These are phyloP conservation scores for Saccharomycopsis javanensis DNA, from an alignment of 805 yeast genomes.

Conservation along the genomic window DNA sequence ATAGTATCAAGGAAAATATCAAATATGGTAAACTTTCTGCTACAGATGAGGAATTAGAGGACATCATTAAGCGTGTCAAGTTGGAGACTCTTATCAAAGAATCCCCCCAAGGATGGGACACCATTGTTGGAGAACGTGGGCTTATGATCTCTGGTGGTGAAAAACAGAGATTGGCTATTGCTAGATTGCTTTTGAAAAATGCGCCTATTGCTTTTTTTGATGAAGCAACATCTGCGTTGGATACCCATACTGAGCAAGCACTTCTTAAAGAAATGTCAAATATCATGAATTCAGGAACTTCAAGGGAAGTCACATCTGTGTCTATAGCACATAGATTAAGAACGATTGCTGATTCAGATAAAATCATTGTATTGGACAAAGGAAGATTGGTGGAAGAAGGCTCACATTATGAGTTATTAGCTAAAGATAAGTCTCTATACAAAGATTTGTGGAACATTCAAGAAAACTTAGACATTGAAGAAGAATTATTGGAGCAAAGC, in stretches of 20 bases:
- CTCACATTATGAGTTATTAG: slow-evolving; percentile 55
- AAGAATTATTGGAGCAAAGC: slow-evolving; percentile 28
- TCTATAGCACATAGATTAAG: slow-evolving; percentile 91
- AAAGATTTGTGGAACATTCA: slow-evolving; percentile 85
- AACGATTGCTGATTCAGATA: slow-evolving; percentile 90
- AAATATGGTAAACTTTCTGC: slow-evolving; percentile 76
- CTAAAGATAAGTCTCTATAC: slow-evolving; percentile 51
- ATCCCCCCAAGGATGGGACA: slow-evolving; percentile 75
- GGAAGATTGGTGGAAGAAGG: slow-evolving; percentile 88
- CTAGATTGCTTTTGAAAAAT: slow-evolving; percentile 75
- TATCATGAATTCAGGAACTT: slow-evolving; percentile 38
- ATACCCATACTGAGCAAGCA: slow-evolving; percentile 90
- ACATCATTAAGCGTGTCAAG: slow-evolving; percentile 61
- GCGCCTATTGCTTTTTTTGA: slow-evolving; percentile 91
- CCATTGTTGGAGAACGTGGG: slow-evolving; percentile 95
- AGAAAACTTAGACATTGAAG: slow-evolving; percentile 55
- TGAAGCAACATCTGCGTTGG: slow-evolving; percentile 94
- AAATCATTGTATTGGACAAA: slow-evolving; percentile 73
- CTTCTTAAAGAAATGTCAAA: slow-evolving; percentile 62
- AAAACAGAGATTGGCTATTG: slow-evolving; percentile 89
- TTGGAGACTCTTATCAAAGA: slow-evolving; percentile 51
- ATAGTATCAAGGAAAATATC: slow-evolving; percentile 77
- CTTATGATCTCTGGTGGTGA: slow-evolving; percentile 99
- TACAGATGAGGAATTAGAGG: slow-evolving; percentile 55
- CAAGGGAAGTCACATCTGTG: slow-evolving; percentile 53